phyloP scores from a whole-genome alignment of 495 filamentous ascomycete species.

The Aspergillus sclerotioniger region DNA sequence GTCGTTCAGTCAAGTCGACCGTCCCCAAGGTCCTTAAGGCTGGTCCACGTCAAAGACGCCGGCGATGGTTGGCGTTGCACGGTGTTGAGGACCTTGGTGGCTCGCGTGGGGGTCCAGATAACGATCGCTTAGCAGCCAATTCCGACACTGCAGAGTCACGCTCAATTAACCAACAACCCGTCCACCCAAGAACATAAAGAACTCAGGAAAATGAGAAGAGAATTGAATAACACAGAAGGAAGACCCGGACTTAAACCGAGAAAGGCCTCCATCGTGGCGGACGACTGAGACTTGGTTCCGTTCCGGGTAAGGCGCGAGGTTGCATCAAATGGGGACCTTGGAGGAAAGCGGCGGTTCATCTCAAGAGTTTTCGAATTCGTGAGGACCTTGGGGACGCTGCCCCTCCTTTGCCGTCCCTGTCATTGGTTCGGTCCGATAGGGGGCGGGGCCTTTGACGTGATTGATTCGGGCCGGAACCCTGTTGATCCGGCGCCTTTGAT shows the following conservation, averaged over 20 bases:
- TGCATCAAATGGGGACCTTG: conserved; percentile 26
- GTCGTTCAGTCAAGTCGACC: conserved; percentile 10
- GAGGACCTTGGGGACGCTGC: conserved; percentile 41
- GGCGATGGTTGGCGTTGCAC: conserved; percentile 1
- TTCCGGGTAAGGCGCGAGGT: conserved; percentile 11
- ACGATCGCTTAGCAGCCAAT: not conserved
- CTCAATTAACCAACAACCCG: not conserved
- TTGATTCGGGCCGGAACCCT: no score
- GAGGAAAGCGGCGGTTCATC: conserved; percentile 14
- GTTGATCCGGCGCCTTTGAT: no score
- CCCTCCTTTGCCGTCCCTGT: no score
- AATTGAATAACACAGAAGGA: not conserved
- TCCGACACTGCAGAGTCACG: not conserved
- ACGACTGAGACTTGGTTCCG: conserved; percentile 8
- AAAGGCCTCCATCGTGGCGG: conserved; percentile 11
- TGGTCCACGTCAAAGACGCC: conserved; percentile 8
- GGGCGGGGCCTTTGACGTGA: no score
- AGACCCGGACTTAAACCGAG: not conserved
- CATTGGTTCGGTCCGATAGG: no score
- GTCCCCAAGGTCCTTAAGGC: conserved; percentile 19
- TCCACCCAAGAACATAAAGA: not conserved
- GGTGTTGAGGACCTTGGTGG: conserved; percentile 25
- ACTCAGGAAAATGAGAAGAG: no score
- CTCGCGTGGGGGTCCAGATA: conserved; percentile 15
- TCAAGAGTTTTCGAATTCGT: conserved; percentile 19